Percentiles rank a stretch among this genome's conserved stretches.
These are phyloP conservation scores for Chenopodium formosanum DNA, from an alignment of 148 eudicot genomes.

Conservation along the genomic window DNA sequence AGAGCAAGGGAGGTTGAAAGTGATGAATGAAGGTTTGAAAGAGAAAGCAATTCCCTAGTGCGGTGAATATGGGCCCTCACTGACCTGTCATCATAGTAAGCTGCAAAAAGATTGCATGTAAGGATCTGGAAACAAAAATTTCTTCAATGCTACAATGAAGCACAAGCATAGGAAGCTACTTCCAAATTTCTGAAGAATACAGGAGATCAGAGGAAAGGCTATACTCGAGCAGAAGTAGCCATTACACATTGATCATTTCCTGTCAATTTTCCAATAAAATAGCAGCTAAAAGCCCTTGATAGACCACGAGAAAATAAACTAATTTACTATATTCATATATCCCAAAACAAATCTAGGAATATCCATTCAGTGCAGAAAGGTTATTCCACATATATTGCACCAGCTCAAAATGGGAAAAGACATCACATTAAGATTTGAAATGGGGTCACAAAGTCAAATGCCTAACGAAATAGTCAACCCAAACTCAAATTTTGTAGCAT, in stretches of 20 bases:
- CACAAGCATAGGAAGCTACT: background rate
- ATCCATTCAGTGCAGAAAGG: background rate
- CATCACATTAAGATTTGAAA: background rate
- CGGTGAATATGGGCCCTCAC: slow-evolving; percentile 96
- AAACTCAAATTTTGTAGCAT: background rate
- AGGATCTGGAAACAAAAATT: background rate
- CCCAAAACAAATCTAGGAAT: background rate
- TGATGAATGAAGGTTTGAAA: slow-evolving; percentile 80
- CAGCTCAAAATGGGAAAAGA: background rate
- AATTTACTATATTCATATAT: background rate
- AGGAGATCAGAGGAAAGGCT: background rate
- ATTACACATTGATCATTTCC: background rate
- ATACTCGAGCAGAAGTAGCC: background rate
- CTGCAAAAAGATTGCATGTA: slow-evolving; percentile 45
- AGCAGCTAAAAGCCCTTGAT: background rate
- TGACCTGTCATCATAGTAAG: slow-evolving; percentile 90
- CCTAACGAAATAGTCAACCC: background rate
- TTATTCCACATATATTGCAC: background rate
- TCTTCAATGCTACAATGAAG: background rate
- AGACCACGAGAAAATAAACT: background rate
- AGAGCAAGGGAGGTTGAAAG: slow-evolving; percentile 86
- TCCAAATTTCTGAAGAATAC: background rate
- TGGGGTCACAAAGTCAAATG: background rate
- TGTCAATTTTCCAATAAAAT: background rate
- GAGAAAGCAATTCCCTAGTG: slow-evolving; percentile 88